A percentile compares a stretch with the other conserved stretches of the same genome.
Conservation (phyloP, 257 asterid species). For the Agastache rugosa region DNA sequence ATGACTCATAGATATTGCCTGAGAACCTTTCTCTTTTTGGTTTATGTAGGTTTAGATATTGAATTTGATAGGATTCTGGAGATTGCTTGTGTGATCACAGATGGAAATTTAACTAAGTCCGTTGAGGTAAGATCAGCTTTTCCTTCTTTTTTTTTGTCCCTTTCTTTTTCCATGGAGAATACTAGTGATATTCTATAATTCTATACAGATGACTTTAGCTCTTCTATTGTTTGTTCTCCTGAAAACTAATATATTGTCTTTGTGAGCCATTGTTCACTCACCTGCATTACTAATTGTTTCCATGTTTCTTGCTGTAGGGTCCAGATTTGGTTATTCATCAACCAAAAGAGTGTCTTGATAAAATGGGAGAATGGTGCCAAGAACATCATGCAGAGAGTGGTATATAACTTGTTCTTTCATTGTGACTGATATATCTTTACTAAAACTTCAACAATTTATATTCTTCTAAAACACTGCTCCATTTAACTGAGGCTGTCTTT, state of each 20-base stretch:
- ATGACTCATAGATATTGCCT: conserved; percentile 20
- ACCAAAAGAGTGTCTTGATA: conserved; percentile 76
- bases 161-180: not conserved
- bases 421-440: conserved; percentile 25
- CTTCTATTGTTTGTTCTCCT: conserved; percentile 25
- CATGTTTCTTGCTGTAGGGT: conserved; percentile 58
- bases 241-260: conserved; percentile 25
- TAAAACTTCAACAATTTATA: not conserved
- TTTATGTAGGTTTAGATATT: conserved; percentile 75
- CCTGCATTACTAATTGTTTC: conserved; percentile 31
- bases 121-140: conserved; percentile 61
- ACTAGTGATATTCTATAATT: conserved; percentile 19
- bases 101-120: conserved; percentile 78
- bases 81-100: conserved; percentile 93
- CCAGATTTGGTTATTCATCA: conserved; percentile 94
- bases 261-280: conserved; percentile 24
- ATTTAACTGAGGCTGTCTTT: not conserved
- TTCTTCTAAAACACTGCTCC: conserved; percentile 20
- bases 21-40: conserved; percentile 24
- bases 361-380: conserved; percentile 99
- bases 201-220: conserved; percentile 24
- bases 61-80: conserved; percentile 88
- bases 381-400: conserved; percentile 90
- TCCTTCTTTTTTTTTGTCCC: not conserved
- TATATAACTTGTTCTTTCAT: conserved; percentile 43